Conservation (phyloP, 2,329 filamentous ascomycete species). For the Diaporthe amygdali region DNA sequence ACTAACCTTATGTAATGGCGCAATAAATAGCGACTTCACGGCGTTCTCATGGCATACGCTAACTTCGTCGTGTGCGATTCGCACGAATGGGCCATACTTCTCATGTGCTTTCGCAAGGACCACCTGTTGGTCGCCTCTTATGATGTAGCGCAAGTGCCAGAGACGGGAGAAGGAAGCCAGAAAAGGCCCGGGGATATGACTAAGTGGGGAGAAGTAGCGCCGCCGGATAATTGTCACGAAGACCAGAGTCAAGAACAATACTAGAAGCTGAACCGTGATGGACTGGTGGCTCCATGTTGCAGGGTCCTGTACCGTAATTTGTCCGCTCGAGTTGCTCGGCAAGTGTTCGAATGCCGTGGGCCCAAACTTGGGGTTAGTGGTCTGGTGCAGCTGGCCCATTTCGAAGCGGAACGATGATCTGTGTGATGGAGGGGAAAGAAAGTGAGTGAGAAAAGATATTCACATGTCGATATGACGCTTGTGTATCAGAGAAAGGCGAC, state of each 20-base stretch:
- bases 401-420: background rate
- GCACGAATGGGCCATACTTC: constrained; percentile 45
- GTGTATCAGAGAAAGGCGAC: background rate
- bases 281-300: background rate
- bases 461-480: background rate
- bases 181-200: constrained; percentile 47
- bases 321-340: background rate
- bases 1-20: constrained; percentile 39
- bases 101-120: constrained; percentile 42
- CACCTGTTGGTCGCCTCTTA: constrained; percentile 43
- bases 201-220: constrained; percentile 43
- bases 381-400: background rate
- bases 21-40: constrained; percentile 42
- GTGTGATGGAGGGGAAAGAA: background rate
- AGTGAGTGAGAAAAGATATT: background rate
- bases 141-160: constrained; percentile 44
- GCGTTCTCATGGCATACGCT: constrained; percentile 48
- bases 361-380: background rate
- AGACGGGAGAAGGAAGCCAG: constrained; percentile 43
- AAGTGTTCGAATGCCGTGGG: background rate
- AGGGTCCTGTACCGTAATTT: background rate
- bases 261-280: background rate
- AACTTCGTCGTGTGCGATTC: constrained; percentile 48
- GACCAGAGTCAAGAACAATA: background rate
- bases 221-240: constrained; percentile 7